Base-by-base conservation (phyloP, 768 basidiomycete genomes). In the Favolaschia claudopus region DNA sequence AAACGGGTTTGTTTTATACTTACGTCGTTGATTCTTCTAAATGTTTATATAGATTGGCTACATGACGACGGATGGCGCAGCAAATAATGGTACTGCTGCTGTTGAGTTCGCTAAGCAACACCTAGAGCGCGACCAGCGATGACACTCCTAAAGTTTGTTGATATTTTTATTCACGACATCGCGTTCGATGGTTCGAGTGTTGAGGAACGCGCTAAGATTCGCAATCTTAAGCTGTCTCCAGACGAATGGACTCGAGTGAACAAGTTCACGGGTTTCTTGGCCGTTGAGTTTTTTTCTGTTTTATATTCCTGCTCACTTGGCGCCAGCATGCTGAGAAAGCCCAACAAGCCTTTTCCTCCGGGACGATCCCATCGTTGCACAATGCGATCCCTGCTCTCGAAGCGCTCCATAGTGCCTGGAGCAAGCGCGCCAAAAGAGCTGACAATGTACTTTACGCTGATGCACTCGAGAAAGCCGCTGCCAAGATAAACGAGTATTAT, bases 321-420 rank as follows among this genome's bases (percentile, higher is more conserved):
- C 59, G n/a, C 13, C 32, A 76, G 74, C 59, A 67, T 56, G 73
- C 74, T 4, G 71, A 76, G 47, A 27, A 48, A 15, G 67, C 72
- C 4, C 74, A 77, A 55, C 76, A 75, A 43, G 65, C 70, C 12
- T 75, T 74, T 38, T 77, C 72, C 2, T 67, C 70, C 15, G 70
- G 74, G 8, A 60, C 51, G n/a, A 47, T 59, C 4, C 67, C 75
- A 1, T 63, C 70, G 0, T 68, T 77, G 14, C 67, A 72, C 46
- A 50, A 50, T 25, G 74, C 67, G 0, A 61, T 77, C 22, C 76
- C 77, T 31, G 74, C 74, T 0, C 68, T 77, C 29, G 72, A 77
- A 48, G 58, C 47, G 0, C 65, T 78, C 0, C 69, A 76, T 53
- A 54, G 60, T 5, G 67, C 60, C 1, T 78, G 74, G 76, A 55